A percentile compares a stretch with the other conserved stretches of the same genome.
phyloP scores from a whole-genome alignment of 352 stramenopile species.

The Achlya hypogyna region DNA sequence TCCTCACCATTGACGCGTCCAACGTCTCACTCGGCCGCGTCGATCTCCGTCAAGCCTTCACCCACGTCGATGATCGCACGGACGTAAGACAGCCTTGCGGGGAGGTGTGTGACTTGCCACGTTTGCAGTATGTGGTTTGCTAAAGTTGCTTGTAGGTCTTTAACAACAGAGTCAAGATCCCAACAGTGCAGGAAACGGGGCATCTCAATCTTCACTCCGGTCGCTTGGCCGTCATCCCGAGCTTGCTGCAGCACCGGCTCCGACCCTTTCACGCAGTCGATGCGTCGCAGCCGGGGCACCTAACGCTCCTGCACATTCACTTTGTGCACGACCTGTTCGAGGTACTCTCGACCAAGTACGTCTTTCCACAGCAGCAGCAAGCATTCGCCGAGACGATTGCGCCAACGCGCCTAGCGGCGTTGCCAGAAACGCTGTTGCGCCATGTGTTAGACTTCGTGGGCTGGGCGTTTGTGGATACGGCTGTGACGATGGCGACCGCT shows the following conservation, averaged over 20 bases:
- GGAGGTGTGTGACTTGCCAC: too few relatives aligned
- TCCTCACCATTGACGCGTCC: not conserved
- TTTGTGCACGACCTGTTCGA: not conserved
- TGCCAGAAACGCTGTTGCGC: not conserved
- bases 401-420: not conserved
- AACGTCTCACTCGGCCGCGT: not conserved
- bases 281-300: not conserved
- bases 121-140: too few relatives aligned
- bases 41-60: not conserved
- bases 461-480: not conserved
- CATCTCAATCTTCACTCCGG: not conserved
- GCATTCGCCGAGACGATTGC: not conserved
- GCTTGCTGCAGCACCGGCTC: not conserved
- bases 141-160: not conserved
- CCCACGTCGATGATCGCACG: not conserved
- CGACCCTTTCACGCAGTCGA: not conserved
- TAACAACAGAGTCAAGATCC: not conserved
- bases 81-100: too few relatives aligned
- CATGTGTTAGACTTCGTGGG: not conserved
- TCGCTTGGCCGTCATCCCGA: not conserved
- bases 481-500: not conserved
- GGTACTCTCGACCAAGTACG: not conserved
- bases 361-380: not conserved
- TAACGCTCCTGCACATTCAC: not conserved
- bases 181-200: not conserved